Evolutionary conservation across 257 asterid genomes (phyloP).

Genomic region (Cordia subcordata): DNA sequence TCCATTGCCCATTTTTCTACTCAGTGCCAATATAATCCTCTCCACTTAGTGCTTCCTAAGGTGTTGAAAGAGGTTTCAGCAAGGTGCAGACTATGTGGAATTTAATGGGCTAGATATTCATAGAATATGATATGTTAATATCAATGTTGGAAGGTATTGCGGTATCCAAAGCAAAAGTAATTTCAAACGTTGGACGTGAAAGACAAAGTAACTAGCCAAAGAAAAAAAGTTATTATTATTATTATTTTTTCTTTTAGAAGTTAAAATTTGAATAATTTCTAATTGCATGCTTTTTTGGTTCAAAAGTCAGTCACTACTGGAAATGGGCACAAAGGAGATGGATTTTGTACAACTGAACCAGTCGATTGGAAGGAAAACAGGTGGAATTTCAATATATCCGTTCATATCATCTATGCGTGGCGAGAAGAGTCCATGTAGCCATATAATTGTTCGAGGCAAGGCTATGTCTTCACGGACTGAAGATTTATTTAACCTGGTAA

Average conservation of each 20-base stretch:
- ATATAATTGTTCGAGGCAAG: slow-evolving; percentile 83
- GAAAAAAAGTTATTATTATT: slow-evolving; percentile 1
- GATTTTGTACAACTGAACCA: slow-evolving; percentile 92
- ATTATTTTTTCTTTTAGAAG: not conserved
- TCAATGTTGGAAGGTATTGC: no score
- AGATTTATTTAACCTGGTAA: slow-evolving; percentile 88
- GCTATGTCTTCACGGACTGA: slow-evolving; percentile 85
- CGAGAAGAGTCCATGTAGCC: slow-evolving; percentile 71
- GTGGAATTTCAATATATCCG: slow-evolving; percentile 94
- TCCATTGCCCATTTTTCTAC: no score
- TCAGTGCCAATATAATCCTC: no score
- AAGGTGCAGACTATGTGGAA: no score
- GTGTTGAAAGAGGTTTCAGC: no score
- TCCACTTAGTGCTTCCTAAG: no score
- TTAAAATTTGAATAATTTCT: not conserved
- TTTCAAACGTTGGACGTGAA: no score
- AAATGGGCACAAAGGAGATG: slow-evolving; percentile 96
- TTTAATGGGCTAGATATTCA: no score
- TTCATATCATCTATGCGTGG: slow-evolving; percentile 81
- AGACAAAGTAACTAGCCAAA: not conserved
- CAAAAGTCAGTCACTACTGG: slow-evolving; percentile 89
- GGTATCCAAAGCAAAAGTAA: no score
- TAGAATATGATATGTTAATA: no score
- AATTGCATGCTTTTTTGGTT: slow-evolving; percentile 8
- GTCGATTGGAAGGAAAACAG: slow-evolving; percentile 95